Percentiles rank a stretch among this genome's conserved stretches.
Evolutionary conservation across 345 rosid species (phyloP).

Genomic region (Lepidium sativum): DNA sequence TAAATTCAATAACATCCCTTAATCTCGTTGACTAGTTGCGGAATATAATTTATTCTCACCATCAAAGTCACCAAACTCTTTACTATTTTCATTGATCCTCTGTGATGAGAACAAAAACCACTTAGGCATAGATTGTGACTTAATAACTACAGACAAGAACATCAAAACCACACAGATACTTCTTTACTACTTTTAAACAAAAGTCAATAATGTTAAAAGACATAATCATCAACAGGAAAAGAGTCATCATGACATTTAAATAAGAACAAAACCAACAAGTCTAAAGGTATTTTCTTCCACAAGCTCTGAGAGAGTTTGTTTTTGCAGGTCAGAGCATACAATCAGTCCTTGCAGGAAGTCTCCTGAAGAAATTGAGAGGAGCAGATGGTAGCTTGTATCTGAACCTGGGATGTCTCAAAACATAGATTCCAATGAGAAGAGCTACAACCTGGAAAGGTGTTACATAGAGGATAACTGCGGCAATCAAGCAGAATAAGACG

Average conservation of each 20-base stretch:
- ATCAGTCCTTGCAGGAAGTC: slow-evolving; percentile 91
- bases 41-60: not conserved
- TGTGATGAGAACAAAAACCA: not conserved
- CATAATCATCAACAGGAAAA: slow-evolving; percentile 8
- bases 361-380: slow-evolving; percentile 89
- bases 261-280: not conserved
- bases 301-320: not conserved
- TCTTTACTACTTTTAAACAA: slow-evolving; percentile 4
- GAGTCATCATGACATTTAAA: slow-evolving; percentile 5
- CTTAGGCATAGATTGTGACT: not conserved
- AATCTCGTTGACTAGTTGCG: too few relatives aligned
- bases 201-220: not conserved
- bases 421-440: slow-evolving; percentile 54
- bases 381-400: slow-evolving; percentile 80
- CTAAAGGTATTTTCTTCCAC: not conserved
- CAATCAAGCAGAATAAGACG: slow-evolving; percentile 70
- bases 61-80: not conserved
- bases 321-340: slow-evolving; percentile 51
- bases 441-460: slow-evolving; percentile 91
- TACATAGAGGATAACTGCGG: slow-evolving; percentile 71
- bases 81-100: not conserved
- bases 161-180: not conserved
- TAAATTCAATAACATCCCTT: too few relatives aligned
- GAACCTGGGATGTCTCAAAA: slow-evolving; percentile 88
- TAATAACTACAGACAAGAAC: not conserved